Evolutionary conservation across 176 grass and related monocot species (phyloP).

Genomic region (Oryza brachyantha): DNA sequence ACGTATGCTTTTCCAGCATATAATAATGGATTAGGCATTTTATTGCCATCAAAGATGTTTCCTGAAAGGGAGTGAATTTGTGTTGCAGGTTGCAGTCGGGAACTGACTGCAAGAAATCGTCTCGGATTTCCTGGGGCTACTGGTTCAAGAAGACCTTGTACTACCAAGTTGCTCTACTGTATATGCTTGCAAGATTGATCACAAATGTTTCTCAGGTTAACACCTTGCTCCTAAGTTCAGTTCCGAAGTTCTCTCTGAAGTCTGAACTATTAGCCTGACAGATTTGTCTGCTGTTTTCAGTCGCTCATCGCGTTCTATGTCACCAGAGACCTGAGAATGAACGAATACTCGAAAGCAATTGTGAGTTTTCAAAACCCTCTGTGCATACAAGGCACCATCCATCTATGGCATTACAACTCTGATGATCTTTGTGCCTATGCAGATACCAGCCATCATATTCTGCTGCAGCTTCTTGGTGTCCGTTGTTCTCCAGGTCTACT

Average conservation of each 20-base stretch:
- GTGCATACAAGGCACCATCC: neutral
- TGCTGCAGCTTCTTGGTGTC: slow-evolving; percentile 72
- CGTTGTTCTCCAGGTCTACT: slow-evolving; percentile 49
- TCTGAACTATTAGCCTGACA: neutral
- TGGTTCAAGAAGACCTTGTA: slow-evolving; percentile 78
- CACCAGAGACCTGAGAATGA: slow-evolving; percentile 67
- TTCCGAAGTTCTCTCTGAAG: neutral
- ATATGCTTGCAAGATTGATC: slow-evolving; percentile 61
- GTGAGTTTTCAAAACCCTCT: slow-evolving; percentile 20
- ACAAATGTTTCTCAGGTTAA: slow-evolving; percentile 72
- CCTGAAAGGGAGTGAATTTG: neutral
- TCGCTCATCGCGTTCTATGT: slow-evolving; percentile 70
- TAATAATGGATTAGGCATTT: neutral
- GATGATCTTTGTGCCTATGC: slow-evolving; percentile 10
- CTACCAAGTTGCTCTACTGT: slow-evolving; percentile 66
- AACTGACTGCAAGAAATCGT: slow-evolving; percentile 42
- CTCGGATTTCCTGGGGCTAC: slow-evolving; percentile 57
- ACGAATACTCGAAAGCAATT: slow-evolving; percentile 58
- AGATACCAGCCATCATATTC: slow-evolving; percentile 74
- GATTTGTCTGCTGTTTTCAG: slow-evolving; percentile 21
- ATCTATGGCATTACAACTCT: neutral
- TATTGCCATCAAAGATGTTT: neutral
- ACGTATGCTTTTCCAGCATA: slow-evolving; percentile 27
- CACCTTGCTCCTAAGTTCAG: neutral
- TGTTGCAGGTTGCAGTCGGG: slow-evolving; percentile 48